Conservation (phyloP, 345 rosid species). For the Carallia pectinifolia region DNA sequence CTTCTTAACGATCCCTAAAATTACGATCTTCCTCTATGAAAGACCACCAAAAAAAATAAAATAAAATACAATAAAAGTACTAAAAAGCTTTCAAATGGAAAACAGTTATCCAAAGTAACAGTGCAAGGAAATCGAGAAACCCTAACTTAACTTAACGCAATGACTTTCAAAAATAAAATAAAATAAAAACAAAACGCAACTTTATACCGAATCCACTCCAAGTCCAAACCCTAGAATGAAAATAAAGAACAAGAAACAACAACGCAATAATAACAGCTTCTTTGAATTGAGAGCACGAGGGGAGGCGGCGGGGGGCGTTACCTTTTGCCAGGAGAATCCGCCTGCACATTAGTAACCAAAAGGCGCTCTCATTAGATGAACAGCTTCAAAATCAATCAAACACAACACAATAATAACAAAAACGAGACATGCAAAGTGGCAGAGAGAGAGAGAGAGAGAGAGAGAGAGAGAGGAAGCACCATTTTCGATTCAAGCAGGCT, state of each 20-base stretch:
- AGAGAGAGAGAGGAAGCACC: not conserved
- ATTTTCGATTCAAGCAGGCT: no score
- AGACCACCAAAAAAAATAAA: no score
- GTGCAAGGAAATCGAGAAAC: not conserved
- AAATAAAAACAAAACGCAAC: no score
- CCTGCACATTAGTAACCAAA: slow-evolving; percentile 38
- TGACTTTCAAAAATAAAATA: no score
- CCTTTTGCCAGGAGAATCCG: slow-evolving; percentile 69
- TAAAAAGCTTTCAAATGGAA: not conserved
- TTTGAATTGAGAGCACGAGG: not conserved
- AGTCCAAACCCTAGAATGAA: not conserved
- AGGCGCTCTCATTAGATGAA: not conserved
- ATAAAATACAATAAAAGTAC: no score
- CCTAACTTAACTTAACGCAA: not conserved
- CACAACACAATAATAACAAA: not conserved
- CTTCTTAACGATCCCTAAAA: no score
- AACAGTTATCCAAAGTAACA: not conserved
- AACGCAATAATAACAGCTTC: not conserved
- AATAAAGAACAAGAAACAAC: not conserved
- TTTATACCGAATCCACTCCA: no score
- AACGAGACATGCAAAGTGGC: not conserved
- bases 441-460: not conserved
- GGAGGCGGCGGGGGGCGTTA: slow-evolving; percentile 12
- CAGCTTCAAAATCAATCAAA: not conserved
- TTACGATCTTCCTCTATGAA: no score